Base-by-base conservation (phyloP, 2,329 filamentous ascomycete species). In the Alternaria angustiovoidea region DNA sequence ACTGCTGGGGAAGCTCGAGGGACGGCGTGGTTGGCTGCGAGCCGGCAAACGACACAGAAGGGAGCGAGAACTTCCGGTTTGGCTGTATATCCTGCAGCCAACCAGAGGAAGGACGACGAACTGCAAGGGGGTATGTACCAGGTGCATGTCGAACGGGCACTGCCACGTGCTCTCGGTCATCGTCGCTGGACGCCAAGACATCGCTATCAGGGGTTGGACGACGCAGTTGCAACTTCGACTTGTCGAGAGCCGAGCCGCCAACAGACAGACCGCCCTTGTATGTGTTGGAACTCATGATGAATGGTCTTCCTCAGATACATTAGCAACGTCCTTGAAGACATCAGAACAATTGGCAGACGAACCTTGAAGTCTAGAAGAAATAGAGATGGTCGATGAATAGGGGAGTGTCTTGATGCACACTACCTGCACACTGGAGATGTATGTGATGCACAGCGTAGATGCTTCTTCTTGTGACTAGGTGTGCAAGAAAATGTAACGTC, bases 151-250 rank as follows among this genome's bases (percentile, higher is more conserved):
- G 69, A 49, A 67, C 55, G 8, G 67, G 59, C n/a, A 67, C 54
- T 22, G 70, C 68, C 59, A 70, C 69, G 63, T 75, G 85, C 62
- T 97, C 91, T 58, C 83, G 86, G 78, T 99, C 95, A 77, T 98
- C 95, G 78, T 98, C 95, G 12, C 94, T 97, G 67, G 94, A 98
- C 53, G 91, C 93, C 61, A 98, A 83, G 52, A 92, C 94, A 76
- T 98, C 94, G 4, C 94, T 97, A 75, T 98, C 95, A 22, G 94
- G 94, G 1, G 94, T 97, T 7, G 93, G 93, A 54, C 91, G 91
- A 70, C 94, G 88, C 57, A 89, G 86, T 56, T 83, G 82, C 34
- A 83, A 77, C 71, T 91, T 91, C 51, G 90, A 84, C 77, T 93
- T 95, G 51, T 94, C 92, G 14, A 73, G 69, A 1, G 70, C 66